These are phyloP conservation scores for Russula virescens DNA, from an alignment of 768 basidiomycete genomes.

Conservation along the genomic window DNA sequence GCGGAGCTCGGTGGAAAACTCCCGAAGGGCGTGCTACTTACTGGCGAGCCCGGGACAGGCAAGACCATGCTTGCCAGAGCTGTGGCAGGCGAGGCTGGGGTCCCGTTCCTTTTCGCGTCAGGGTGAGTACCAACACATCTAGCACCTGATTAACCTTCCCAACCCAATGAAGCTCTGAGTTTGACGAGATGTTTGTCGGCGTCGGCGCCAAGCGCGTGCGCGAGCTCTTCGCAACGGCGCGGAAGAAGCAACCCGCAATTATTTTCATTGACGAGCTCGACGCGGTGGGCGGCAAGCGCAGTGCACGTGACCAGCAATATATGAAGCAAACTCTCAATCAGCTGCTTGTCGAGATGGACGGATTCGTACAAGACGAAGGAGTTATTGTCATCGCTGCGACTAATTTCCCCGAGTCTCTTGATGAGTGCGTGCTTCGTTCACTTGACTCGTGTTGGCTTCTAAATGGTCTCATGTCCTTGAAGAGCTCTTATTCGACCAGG, in stretches of 20 bases:
- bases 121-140: slow-evolving; percentile 39
- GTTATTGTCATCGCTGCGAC: slow-evolving; percentile 97
- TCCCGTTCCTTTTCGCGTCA: slow-evolving; percentile 95
- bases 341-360: slow-evolving; percentile 94
- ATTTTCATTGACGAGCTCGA: slow-evolving; percentile 98
- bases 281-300: slow-evolving; percentile 87
- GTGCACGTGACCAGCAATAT: slow-evolving; percentile 77
- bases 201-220: slow-evolving; percentile 93
- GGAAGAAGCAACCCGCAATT: slow-evolving; percentile 93
- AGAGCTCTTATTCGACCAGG: slow-evolving; percentile 95
- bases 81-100: slow-evolving; percentile 95
- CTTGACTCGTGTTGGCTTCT: not conserved
- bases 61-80: slow-evolving; percentile 98
- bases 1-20: slow-evolving; percentile 88
- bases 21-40: slow-evolving; percentile 87
- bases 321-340: slow-evolving; percentile 96
- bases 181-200: slow-evolving; percentile 98
- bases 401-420: slow-evolving; percentile 92
- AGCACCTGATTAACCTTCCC: not conserved
- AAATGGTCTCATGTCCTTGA: not conserved
- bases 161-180: slow-evolving; percentile 62
- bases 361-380: slow-evolving; percentile 89
- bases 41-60: slow-evolving; percentile 92
- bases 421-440: slow-evolving; percentile 52
- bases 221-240: slow-evolving; percentile 89